Base-by-base conservation (phyloP, 1,284 basidiomycete species). In the Tilletia setariae region DNA sequence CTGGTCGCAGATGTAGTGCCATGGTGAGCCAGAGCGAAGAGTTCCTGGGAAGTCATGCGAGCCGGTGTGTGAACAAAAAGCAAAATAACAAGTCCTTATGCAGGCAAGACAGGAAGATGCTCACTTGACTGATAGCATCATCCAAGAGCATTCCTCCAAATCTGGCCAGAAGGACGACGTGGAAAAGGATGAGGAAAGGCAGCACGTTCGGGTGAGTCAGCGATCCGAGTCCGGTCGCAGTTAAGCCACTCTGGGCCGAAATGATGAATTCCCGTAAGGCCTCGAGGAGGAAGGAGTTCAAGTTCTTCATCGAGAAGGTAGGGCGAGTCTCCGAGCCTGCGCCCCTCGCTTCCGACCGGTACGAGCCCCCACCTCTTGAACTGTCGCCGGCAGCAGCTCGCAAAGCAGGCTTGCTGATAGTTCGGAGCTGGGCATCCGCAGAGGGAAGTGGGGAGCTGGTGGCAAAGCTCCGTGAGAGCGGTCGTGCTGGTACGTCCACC, bases 71-170 rank as follows among this genome's bases (percentile, higher is more conserved):
- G 35, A 40, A 11, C 35, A 40, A 40, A 40, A 40, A 4, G 6
- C 6, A 40, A 40, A 6, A 4, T 40, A 40, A 11, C 35, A 44
- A 44, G 43, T 9, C 43, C 43, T 11, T 19, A 9, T 9, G 46
- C 46, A 49, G 21, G 19, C 19, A 3, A 16, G 6, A 19, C 4
- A 49, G 6, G 6, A 3, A 9, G 13, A 13, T 16, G 19, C 56
- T 61, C 56, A 61, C 56, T 30, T 61, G 56, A 61, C 32, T 35
- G 28, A 61, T 61, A 16, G 56, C 56, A 35, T 61, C 56, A 16
- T 61, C 56, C 19, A 61, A 30, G 8, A 61, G 35, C 56, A 61
- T 61, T 8, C 56, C 56, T 2, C 19, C 56, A 15, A 61, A 30
- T 16, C 56, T 61, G 2, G 35, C 30, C 6, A 25, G 16, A 16